Evolutionary conservation across 805 yeast species (phyloP), one percentile per base, ranked within the genome.

Genomic region (Candida incommunis): DNA sequence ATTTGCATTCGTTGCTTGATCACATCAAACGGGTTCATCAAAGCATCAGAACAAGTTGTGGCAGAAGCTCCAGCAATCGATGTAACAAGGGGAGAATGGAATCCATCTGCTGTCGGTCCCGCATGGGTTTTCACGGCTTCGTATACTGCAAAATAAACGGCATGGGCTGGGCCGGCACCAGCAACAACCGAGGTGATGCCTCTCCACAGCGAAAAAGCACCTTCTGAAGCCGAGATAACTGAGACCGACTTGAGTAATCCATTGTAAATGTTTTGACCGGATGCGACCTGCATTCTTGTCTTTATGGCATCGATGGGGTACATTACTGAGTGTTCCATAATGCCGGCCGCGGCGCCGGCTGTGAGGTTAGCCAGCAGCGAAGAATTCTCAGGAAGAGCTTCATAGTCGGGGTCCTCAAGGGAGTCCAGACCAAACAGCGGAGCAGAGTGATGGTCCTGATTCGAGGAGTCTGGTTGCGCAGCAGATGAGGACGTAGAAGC

Each of bases 131-230:
- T 82, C 42, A 87, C 72, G 43, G 78, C 71, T 64, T 90, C 98
- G 63, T 87, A 92, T 3, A 92, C 94, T n/a, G 88, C 79, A 61
- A 87, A 90, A 64, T 92, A 90, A 4, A 92, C 82, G 2, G 97
- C 97, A 66, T 90, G 98, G 2, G 97, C 96, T 2, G 98, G 98
- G 4, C 98, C 98, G n/a, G 98, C 96, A 31, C 98, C 98, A 49
- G 90, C 59, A 2, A 87, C 79, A 48, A 92, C 94, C 1, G 95
- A 82, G 22, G 86, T 79, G 16, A 90, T 84, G 45, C 98, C 98
- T 58, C 94, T 72, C 95, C 96, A 90, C 23, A 92, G 71, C 0
- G 95, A 83, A 44, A 75, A 58, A 3, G 90, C 82, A 2, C 98
- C 98, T 62, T 90, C 97, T 16, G 81, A 70, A 15, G 94, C 74